Base-by-base conservation (phyloP, 2,329 filamentous ascomycete species). In the Arachnomyces sp. region DNA sequence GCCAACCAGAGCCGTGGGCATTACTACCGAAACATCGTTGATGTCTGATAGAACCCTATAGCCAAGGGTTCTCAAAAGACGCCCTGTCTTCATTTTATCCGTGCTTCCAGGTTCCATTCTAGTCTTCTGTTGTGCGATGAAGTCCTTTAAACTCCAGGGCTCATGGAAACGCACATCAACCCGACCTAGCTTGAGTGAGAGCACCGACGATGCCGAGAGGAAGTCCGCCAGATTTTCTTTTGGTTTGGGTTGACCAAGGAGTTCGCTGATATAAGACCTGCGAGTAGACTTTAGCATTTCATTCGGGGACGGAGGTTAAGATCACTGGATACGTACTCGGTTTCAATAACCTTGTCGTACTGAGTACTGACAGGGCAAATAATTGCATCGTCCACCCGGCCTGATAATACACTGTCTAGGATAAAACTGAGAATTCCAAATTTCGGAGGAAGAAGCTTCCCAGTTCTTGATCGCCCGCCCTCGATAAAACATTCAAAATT, bases 401-500 rank as follows among this genome's bases (percentile, higher is more conserved):
- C 88, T 0, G 86, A 93, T 4, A 95, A 68, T 11, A 98, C 73
- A 51, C 87, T 93, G 52, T 98, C 92, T 13, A 98, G 68, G 30
- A 96, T 77, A 53, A 95, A 98, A 54, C 80, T 86, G 18, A 98
- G 68, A 44, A 98, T 95, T 7, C 92, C 92, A 50, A 96, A 96
- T 57, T 96, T 96, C 1, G 92, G 92, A 2, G 88, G 83, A 9
- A 98, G 65, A 2, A 98, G 75, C 65, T 98, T 98, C 18, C 92
- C 92, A 0, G 90, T 98, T 38, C 92, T 74, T 25, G 89, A 95
- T 13, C 92, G 77, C 1, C 90, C 89, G 12, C 92, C 92, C 66
- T 98, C 92, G 44, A 98, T 93, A 54, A 98, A 98, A 61, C 92
- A 98, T 62, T 95, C 90, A 36, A 98, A 78, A 59, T 98, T 96